Base-by-base conservation (phyloP, 2,329 filamentous ascomycete genomes). In the Alternaria sp. region DNA sequence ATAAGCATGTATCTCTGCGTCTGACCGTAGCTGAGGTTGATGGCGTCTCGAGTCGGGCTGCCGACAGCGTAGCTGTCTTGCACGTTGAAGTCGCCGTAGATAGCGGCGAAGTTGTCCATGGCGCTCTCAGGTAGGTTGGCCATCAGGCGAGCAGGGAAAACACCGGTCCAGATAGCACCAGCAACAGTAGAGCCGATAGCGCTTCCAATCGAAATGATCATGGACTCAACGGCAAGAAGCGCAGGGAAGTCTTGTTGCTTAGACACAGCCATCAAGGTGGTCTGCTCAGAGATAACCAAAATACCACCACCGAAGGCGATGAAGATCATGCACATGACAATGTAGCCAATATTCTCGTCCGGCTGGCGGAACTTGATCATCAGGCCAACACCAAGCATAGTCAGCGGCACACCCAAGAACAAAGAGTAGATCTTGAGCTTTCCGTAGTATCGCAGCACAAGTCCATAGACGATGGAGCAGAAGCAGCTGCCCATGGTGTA, bases 81-180 rank as follows among this genome's bases (percentile, higher is more conserved):
- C 3, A 80, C 81, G 0, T 79, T 79, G 23, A 90, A 70, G 66
- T 83, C 82, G 28, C 84, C 83, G 64, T 87, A 88, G 58, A 90
- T 82, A 1, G 43, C 61, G 0, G 68, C 41, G 28, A 75, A 68
- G 44, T 79, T 82, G 44, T 73, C 71, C 71, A 82, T 79, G 25
- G 71, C 75, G 2, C 78, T 76, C 2, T 81, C 64, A 10, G 88
- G 87, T 1, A 90, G 80, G 20, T 74, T 69, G 3, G 55, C 59
- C 45, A 62, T 70, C 14, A 90, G 81, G 11, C 84, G 83, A 18
- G 80, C 77, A 6, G 84, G 85, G 70, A 92, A 87, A 1, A 86
- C 84, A 63, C 85, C 83, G 0, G 86, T 87, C 89, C 89, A 92
- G 65, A 92, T 87, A 10, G 89, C 88, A 0, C 85, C 85, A 1